Conservation (phyloP, 2,329 filamentous ascomycete species). For the Fusarium sp. region DNA sequence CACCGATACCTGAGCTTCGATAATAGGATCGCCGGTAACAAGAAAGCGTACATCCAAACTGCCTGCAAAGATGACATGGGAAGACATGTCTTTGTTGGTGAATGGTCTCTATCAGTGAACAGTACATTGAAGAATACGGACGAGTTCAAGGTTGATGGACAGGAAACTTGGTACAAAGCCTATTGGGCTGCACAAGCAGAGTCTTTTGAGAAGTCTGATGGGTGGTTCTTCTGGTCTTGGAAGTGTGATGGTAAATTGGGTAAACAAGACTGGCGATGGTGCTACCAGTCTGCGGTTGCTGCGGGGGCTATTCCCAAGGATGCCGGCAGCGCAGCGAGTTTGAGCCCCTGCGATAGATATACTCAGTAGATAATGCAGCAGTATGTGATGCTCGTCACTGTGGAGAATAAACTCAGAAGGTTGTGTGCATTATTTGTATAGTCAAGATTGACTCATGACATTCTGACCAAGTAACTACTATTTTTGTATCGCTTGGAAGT, state of each 20-base stretch:
- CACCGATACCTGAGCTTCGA: slow-evolving; percentile 70
- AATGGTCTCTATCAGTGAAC: slow-evolving; percentile 67
- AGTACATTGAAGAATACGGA: slow-evolving; percentile 58
- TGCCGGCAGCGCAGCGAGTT: slow-evolving; percentile 25
- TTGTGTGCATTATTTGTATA: no score
- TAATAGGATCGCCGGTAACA: slow-evolving; percentile 53
- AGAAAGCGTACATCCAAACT: slow-evolving; percentile 61
- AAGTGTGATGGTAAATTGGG: slow-evolving; percentile 57
- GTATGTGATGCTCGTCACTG: no score
- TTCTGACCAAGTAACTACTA: no score
- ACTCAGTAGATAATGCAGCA: background rate
- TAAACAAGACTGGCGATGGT: slow-evolving; percentile 59
- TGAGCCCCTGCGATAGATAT: slow-evolving; percentile 21
- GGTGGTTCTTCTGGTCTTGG: slow-evolving; percentile 72
- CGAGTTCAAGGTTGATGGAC: slow-evolving; percentile 56
- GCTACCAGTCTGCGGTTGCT: slow-evolving; percentile 52
- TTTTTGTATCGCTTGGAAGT: no score
- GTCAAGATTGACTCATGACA: no score
- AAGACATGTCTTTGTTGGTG: slow-evolving; percentile 63
- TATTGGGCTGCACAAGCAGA: slow-evolving; percentile 69
- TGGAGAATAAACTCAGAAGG: no score
- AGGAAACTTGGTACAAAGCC: slow-evolving; percentile 62
- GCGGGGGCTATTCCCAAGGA: slow-evolving; percentile 45
- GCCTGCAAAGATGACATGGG: slow-evolving; percentile 61
- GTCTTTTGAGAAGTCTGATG: slow-evolving; percentile 63